Base-by-base conservation (phyloP, 2,329 filamentous ascomycete species). In the Claviceps paspali region DNA sequence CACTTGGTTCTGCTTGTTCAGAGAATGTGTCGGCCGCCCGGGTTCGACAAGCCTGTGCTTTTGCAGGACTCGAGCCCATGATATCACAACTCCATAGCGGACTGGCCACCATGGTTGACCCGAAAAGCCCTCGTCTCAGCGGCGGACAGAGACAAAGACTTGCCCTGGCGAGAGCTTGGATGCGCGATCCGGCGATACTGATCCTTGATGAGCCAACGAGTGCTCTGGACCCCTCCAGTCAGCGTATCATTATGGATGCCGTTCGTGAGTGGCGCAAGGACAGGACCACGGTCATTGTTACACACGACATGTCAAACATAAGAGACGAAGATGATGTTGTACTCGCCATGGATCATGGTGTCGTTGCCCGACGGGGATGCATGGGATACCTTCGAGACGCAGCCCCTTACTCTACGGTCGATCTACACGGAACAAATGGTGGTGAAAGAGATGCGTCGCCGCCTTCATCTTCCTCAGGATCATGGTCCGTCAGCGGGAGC, bases 211-310 rank as follows among this genome's bases (percentile, higher is more conserved):
- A 96, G 53, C 75, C 82, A 1, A 94, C 85, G 0, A 91, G 84
- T 54, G 83, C 83, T 0, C 62, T 96, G 8, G 88, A 96, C 48
- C 73, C 77, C n/a, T 64, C 70, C 8, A 87, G 71, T 39, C 71
- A 79, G 42, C 60, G 60, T 0, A 56, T 76, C 10, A 70, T 94
- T 27, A 79, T 93, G 66, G 72, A 81, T 29, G 73, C 77, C 0
- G 79, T 95, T 36, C 69, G 84, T 6, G 51, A 68, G 15, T 95
- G 86, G 88, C 70, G 91, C 17, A 63, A 60, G 26, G 79, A 72
- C 0, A 91, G 83, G 53, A 95, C 87, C 0, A 96, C 88, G 0
- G 82, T 96, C 36, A 75, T 96, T 45, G 88, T 96, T 48, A 95
- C 91, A 0, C 88, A 96, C 50, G 85, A 96, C 45, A 70, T 91